A percentile compares a stretch with the other conserved stretches of the same genome.
Conservation (phyloP, 2,329 filamentous ascomycete genomes). For the Diaporthe humulicola region DNA sequence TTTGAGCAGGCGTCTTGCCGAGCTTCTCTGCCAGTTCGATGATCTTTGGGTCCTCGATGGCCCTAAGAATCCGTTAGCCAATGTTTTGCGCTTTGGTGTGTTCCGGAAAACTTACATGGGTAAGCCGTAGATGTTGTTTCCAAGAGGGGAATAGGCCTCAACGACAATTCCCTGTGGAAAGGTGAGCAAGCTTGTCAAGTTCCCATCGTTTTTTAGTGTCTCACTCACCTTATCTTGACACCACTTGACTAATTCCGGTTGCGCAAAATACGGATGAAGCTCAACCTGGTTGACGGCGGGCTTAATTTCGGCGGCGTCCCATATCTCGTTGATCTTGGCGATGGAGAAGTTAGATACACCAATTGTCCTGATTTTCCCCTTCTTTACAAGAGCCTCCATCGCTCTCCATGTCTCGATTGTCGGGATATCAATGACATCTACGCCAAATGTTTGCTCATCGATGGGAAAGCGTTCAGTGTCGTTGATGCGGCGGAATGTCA, state of each 20-base stretch:
- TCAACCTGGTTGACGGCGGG: constrained; percentile 62
- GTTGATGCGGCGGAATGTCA: constrained; percentile 56
- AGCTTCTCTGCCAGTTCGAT: constrained; percentile 65
- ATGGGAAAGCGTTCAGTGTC: constrained; percentile 56
- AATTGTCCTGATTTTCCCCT: constrained; percentile 66
- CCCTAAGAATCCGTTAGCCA: constrained; percentile 46
- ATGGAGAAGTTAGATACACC: constrained; percentile 68
- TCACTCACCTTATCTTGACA: constrained; percentile 55
- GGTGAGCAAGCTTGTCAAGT: background rate
- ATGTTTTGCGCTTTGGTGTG: no score
- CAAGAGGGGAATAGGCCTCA: constrained; percentile 70
- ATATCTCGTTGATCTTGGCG: constrained; percentile 62
- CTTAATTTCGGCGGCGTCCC: constrained; percentile 57
- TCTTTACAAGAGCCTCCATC: constrained; percentile 66
- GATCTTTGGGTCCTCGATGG: constrained; percentile 63
- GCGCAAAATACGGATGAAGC: constrained; percentile 55
- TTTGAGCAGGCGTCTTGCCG: constrained; percentile 64
- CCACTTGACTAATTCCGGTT: constrained; percentile 61
- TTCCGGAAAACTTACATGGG: constrained; percentile 31
- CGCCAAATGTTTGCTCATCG: constrained; percentile 56
- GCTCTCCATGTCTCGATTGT: constrained; percentile 69
- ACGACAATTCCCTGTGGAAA: constrained; percentile 58
- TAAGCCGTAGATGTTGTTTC: constrained; percentile 58
- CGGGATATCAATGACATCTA: constrained; percentile 55
- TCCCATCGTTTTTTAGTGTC: background rate